Percentiles rank a stretch among this genome's conserved stretches.
Conservation (phyloP, 1,139 yeast species). For the Candida tunisiensis region DNA sequence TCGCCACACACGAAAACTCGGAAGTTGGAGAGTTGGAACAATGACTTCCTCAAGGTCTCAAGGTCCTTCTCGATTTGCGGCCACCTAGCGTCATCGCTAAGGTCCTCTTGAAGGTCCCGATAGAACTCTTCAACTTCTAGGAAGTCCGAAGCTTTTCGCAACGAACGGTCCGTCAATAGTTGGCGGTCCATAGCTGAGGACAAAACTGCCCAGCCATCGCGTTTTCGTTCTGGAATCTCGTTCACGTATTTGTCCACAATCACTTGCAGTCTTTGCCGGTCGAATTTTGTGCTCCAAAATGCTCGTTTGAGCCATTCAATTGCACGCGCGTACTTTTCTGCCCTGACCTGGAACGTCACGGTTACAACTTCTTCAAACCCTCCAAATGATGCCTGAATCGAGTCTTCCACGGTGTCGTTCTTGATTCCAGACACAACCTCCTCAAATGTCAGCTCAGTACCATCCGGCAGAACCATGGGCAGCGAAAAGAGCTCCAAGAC, state of each 20-base stretch:
- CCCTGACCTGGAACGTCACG: constrained; percentile 45
- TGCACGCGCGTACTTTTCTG: constrained; percentile 45
- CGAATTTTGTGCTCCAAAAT: constrained; percentile 51
- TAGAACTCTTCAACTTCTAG: constrained; percentile 45
- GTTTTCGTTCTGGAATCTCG: constrained; percentile 60
- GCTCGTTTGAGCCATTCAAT: constrained; percentile 62
- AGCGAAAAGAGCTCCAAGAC: constrained; percentile 52
- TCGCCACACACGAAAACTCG: constrained; percentile 64
- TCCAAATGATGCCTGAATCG: constrained; percentile 32
- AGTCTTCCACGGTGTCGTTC: constrained; percentile 41
- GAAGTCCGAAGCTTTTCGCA: constrained; percentile 51
- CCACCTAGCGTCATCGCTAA: constrained; percentile 29
- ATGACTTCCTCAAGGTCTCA: constrained; percentile 34
- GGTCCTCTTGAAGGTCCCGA: constrained; percentile 29
- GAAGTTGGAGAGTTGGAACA: constrained; percentile 45
- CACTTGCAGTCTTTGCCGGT: constrained; percentile 51
- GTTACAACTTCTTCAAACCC: constrained; percentile 37
- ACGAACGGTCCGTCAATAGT: constrained; percentile 38
- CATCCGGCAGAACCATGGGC: constrained; percentile 53
- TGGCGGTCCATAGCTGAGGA: constrained; percentile 41
- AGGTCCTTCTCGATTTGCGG: constrained; percentile 41
- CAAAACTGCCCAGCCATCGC: constrained; percentile 64
- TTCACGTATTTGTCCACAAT: constrained; percentile 61
- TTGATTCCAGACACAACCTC: constrained; percentile 58
- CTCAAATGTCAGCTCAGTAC: constrained; percentile 45